Evolutionary conservation across 129 eudicot genomes (phyloP).

Genomic region (Centrapalus pauciflorus): DNA sequence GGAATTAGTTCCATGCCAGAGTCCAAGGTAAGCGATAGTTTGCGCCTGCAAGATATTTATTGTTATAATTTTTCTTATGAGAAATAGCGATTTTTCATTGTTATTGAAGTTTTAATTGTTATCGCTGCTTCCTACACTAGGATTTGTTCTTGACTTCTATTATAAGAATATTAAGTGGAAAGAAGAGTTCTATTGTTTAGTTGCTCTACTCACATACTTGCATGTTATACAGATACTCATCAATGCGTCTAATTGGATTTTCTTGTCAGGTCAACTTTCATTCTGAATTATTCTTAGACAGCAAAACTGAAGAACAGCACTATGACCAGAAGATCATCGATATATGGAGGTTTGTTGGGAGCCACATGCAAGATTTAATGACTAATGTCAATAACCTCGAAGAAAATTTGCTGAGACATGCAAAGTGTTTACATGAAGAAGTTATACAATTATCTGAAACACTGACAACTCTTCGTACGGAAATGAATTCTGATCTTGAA

Average conservation of each 20-base stretch:
- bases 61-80: background rate
- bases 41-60: background rate
- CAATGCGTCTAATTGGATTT: constrained; percentile 15
- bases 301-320: constrained; percentile 28
- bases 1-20: constrained; percentile 29
- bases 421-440: constrained; percentile 40
- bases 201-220: background rate
- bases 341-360: constrained; percentile 31
- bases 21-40: constrained; percentile 44
- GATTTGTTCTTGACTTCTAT: background rate
- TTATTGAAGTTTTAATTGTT: too few species aligned
- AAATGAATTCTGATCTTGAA: constrained; percentile 39
- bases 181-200: background rate
- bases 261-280: constrained; percentile 20
- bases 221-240: background rate
- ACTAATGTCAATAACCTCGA: constrained; percentile 37
- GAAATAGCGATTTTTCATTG: background rate
- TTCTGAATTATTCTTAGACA: constrained; percentile 13
- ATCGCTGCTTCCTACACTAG: background rate
- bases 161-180: background rate
- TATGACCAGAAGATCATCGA: constrained; percentile 26
- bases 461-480: constrained; percentile 27
- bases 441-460: constrained; percentile 37
- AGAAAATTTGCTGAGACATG: constrained; percentile 43
- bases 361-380: constrained; percentile 38